Evolutionary conservation across 2,329 filamentous ascomycete genomes (phyloP), one percentile per base, ranked within the genome.

Genomic region (Dendryphion nanum): DNA sequence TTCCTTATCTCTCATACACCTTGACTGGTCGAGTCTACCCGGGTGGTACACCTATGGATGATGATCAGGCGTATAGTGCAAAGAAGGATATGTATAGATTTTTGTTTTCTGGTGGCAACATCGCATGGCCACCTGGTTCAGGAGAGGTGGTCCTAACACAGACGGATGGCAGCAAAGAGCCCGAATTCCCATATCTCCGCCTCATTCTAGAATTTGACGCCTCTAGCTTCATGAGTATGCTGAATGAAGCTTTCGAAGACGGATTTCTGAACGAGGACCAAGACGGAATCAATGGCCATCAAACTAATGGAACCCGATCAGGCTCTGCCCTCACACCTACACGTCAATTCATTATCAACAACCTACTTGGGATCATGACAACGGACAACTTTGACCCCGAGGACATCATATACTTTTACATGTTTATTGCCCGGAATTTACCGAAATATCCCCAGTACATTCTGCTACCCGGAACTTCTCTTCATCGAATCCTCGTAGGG

Each of bases 191-290:
- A 1, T 91, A 94, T 56, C 75, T 98, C 13, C 81, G 85, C 29
- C 78, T 89, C 51, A 82, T 98, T 33, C 76, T 98, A 31, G 83
- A 86, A 45, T 95, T 94, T 50, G 89, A 97, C 63, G 83, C 90
- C 0, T 81, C 89, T 2, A 96, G 88, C 63, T 95, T 97, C 52
- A 78, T 98, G 69, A 97, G 90, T 62, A 88, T 91, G 53, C 71
- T 98, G 28, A 98, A 98, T 51, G 94, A 98, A 65, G 93, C 91
- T 1, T 98, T 98, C 53, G 93, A 98, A 62, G 91, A 98, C 57
- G 76, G 83, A 0, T 98, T 95, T 53, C 71, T 98, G 38, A 98
- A 98, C 53, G 86, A 90, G 46, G 78, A 82, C 3, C 76, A 81
- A 3, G 82, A 88, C 33, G 77, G 77, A 47, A 69, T 74, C 37